Evolutionary conservation across 2,329 filamentous ascomycete genomes (phyloP), one percentile per base, ranked within the genome.

Genomic region (Epichloe sylvatica): DNA sequence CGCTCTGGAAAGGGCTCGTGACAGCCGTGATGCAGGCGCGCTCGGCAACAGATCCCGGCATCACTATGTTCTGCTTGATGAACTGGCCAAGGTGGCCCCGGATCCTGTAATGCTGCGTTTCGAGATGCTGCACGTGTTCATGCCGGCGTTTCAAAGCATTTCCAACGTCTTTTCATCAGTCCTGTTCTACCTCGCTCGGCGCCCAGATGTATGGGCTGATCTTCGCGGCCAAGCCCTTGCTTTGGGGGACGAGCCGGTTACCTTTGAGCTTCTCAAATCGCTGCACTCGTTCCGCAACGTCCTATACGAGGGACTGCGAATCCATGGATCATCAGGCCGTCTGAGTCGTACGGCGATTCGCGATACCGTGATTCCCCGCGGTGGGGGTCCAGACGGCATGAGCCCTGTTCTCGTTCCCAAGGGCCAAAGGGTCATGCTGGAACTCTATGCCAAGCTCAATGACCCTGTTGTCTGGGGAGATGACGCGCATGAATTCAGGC

Each of bases 321-420:
- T 49, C 9, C 48, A 49, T 21, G 48, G 48, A 15, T 46, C 48
- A 6, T 46, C 48, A 2, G 48, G 43, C 11, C 48, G 48, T 6
- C 12, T 49, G 7, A 50, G 49, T 38, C 49, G 49, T 5, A 43
- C 44, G 15, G 49, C 49, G 3, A 30, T 50, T n/a, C 49, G 49
- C 4, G 49, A 51, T 21, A 51, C 49, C 12, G 49, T 49, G 11
- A 15, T 51, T 15, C 49, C 49, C 2, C 21, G 36, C 30, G 49
- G 49, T 30, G 49, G 49, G 49, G 49, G 49, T 1, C 25, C 49
- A 4, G 36, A 45, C 5, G 49, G 49, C 5, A 23, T 12, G 35
- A 41, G 40, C 7, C 49, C 49, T 3, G 46, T 51, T 1, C 15
- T 51, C 30, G 41, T 49, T 3, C 35, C 46, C 34, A 41, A 33